A percentile compares a stretch with the other conserved stretches of the same genome.
These are phyloP conservation scores for Crepidotus variabilis DNA, from an alignment of 768 basidiomycete genomes.

Conservation along the genomic window DNA sequence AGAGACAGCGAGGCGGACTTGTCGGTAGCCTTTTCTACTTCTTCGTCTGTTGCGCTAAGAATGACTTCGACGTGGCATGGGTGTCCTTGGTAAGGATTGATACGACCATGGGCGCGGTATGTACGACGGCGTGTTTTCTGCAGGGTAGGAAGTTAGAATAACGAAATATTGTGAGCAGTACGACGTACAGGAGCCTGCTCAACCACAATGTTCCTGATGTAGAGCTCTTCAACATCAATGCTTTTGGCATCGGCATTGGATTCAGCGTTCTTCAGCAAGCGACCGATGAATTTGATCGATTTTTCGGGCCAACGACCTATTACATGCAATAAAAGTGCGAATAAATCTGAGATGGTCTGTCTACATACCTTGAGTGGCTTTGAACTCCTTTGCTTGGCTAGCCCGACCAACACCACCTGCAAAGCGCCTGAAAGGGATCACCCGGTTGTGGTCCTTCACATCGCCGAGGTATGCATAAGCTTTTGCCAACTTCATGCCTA, in stretches of 20 bases:
- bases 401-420: constrained; percentile 93
- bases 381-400: constrained; percentile 94
- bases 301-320: constrained; percentile 99
- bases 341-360: neutral
- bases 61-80: constrained; percentile 97
- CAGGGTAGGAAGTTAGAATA: constrained; percentile 6
- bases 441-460: constrained; percentile 94
- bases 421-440: constrained; percentile 95
- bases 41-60: constrained; percentile 70
- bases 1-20: constrained; percentile 52
- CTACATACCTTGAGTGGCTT: constrained; percentile 86
- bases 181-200: constrained; percentile 93
- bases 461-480: constrained; percentile 92
- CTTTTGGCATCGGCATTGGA: constrained; percentile 98
- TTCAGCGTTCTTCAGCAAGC: constrained; percentile 97
- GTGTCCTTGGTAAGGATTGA: constrained; percentile 99
- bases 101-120: constrained; percentile 96
- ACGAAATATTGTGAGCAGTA: neutral
- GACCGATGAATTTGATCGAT: constrained; percentile 91
- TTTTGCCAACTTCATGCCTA: constrained; percentile 90
- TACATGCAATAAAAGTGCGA: constrained; percentile 1
- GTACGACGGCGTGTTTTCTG: constrained; percentile 99
- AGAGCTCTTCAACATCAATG: constrained; percentile 86
- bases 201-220: constrained; percentile 96
- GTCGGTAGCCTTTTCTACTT: constrained; percentile 93